phyloP scores from a whole-genome alignment of 768 basidiomycete genomes.

The Pleurotus giganteus region DNA sequence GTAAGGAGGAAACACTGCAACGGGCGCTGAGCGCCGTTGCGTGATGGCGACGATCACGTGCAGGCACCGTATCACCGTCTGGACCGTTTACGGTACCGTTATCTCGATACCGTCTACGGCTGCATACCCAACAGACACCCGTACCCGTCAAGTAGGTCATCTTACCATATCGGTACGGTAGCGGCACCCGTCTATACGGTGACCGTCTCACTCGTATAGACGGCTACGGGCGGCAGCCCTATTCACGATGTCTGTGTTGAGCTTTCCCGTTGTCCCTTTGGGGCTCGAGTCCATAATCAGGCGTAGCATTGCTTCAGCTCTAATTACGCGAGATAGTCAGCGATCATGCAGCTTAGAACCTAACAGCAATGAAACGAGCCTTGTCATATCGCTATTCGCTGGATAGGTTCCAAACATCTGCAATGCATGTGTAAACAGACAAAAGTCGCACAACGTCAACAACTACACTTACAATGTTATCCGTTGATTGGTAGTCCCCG shows the following conservation, averaged over 20 bases:
- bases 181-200: no score
- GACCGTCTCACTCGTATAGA: no score
- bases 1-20: no score
- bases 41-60: no score
- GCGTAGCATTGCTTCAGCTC: not conserved
- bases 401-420: not conserved
- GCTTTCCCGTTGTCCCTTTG: not conserved
- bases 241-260: not conserved
- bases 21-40: no score
- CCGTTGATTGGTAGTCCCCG: not conserved
- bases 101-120: no score
- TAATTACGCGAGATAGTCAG: not conserved
- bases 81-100: no score
- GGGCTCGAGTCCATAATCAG: not conserved
- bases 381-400: not conserved
- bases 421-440: not conserved
- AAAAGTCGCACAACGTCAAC: not conserved
- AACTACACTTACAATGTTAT: not conserved
- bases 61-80: no score
- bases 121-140: no score
- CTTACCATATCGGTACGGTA: no score
- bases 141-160: no score
- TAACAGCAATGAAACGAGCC: not conserved
- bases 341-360: not conserved
- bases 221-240: no score